Evolutionary conservation across 495 filamentous ascomycete species (phyloP).

Genomic region (Antarctomyces pellizariae): DNA sequence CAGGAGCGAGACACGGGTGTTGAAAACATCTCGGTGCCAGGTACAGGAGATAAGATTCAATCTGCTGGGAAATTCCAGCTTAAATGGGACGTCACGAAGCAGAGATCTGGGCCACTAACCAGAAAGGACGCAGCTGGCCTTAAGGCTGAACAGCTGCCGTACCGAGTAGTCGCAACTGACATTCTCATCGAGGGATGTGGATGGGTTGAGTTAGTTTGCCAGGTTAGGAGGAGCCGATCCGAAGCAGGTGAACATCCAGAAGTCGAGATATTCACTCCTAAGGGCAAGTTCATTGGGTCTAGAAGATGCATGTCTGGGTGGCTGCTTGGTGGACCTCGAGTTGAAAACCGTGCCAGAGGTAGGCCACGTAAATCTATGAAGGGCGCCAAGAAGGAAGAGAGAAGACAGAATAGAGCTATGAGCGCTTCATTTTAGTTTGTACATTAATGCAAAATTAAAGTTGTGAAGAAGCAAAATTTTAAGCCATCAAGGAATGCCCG

Average conservation of each 20-base stretch:
- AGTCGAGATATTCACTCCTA: conserved; percentile 67
- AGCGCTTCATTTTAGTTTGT: no score
- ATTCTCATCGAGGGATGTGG: conserved; percentile 77
- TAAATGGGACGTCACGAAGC: conserved; percentile 56
- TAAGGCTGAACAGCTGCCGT: conserved; percentile 38
- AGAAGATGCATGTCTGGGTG: conserved; percentile 56
- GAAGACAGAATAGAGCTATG: no score
- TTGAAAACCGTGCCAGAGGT: conserved; percentile 8
- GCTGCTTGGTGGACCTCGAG: conserved; percentile 18
- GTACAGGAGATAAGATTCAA: conserved; percentile 26
- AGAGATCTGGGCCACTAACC: conserved; percentile 38
- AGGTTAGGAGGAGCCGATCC: conserved; percentile 36
- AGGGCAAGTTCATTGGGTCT: conserved; percentile 49
- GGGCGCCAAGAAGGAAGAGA: conserved; percentile 27
- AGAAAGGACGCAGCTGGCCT: conserved; percentile 24
- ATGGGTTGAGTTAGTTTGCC: conserved; percentile 76
- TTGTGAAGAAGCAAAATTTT: no score
- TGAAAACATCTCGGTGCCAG: conserved; percentile 31
- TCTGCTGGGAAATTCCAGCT: conserved; percentile 57
- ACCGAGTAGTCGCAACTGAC: conserved; percentile 53
- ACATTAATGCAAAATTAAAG: no score
- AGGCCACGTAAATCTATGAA: conserved; percentile 36
- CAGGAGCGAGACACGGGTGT: conserved; percentile 29
- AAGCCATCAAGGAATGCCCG: no score
- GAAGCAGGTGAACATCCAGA: conserved; percentile 22